phyloP scores from a whole-genome alignment of 441 rosid genomes.

The Croton laevigatus region DNA sequence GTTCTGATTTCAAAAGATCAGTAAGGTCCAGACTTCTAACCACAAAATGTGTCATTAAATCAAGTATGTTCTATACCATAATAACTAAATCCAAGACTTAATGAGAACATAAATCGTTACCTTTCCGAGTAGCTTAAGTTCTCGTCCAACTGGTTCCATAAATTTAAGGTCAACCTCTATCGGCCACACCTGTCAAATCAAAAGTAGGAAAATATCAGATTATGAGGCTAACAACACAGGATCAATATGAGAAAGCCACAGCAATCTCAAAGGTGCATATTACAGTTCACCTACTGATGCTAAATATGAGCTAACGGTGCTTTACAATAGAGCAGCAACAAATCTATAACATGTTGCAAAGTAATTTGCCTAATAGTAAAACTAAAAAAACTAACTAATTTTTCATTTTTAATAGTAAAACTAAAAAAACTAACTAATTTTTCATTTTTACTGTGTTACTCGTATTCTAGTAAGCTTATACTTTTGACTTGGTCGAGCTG shows the following conservation, averaged over 20 bases:
- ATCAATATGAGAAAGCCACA: background rate
- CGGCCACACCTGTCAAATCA: constrained; percentile 73
- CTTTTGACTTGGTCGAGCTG: background rate
- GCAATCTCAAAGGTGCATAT: background rate
- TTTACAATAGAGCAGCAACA: background rate
- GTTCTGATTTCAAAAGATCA: background rate
- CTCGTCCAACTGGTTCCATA: constrained; percentile 76
- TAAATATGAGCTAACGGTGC: background rate
- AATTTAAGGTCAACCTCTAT: constrained; percentile 70
- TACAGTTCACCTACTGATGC: background rate
- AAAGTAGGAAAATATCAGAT: background rate
- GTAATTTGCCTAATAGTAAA: background rate
- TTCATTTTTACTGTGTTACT: background rate
- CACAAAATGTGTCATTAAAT: background rate
- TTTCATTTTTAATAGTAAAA: no score
- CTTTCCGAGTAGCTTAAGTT: constrained; percentile 79
- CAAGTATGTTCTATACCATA: background rate
- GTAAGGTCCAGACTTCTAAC: background rate
- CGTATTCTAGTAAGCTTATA: background rate
- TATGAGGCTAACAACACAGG: background rate
- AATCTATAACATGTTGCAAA: background rate
- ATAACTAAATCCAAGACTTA: background rate
- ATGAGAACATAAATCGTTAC: constrained; percentile 28
- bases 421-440: background rate
- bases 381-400: background rate